Conservation (phyloP, 202 grass and related monocot species). For the Musa balbisiana region DNA sequence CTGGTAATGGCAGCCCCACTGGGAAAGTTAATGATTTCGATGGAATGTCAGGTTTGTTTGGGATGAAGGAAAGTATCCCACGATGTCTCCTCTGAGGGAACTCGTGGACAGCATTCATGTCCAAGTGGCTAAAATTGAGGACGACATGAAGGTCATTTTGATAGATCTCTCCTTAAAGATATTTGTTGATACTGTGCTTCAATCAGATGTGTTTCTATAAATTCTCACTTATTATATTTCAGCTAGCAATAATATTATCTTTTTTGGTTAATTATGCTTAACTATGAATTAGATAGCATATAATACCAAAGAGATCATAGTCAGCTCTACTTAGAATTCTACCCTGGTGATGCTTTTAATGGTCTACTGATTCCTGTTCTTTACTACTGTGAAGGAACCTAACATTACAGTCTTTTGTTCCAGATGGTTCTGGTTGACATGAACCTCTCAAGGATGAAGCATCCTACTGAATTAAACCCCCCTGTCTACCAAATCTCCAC, state of each 20-base stretch:
- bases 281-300: background rate
- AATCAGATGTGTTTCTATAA: no score
- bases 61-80: constrained; percentile 87
- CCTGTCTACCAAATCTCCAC: no score
- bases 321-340: background rate
- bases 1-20: no score
- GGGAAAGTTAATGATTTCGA: background rate
- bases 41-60: constrained; percentile 60
- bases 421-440: no score
- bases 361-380: background rate
- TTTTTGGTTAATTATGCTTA: background rate
- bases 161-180: background rate
- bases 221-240: background rate
- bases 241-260: background rate
- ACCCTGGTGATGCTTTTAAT: background rate
- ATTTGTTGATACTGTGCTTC: background rate
- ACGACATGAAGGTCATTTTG: constrained; percentile 79
- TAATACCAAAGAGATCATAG: background rate
- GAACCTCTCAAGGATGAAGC: no score
- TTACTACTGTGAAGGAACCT: no score
- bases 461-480: no score
- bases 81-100: constrained; percentile 82
- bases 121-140: constrained; percentile 91
- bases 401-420: no score
- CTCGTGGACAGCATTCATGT: constrained; percentile 62